Conservation (phyloP, 345 rosid genomes). For the Populus deltoides region DNA sequence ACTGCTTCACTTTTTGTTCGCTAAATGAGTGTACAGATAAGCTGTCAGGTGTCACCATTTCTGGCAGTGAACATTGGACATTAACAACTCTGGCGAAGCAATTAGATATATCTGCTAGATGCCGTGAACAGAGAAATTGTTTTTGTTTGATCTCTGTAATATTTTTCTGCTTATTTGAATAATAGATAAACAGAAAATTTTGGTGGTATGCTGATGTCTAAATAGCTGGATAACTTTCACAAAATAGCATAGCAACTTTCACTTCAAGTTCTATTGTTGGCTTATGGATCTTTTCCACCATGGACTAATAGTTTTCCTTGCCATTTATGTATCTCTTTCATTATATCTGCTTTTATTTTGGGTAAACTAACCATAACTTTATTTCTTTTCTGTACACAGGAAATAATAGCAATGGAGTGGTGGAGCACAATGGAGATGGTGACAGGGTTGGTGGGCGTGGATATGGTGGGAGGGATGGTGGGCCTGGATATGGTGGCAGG, state of each 20-base stretch:
- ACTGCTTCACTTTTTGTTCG: neutral
- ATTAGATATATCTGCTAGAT: too few species aligned
- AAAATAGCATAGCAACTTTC: neutral
- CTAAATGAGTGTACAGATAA: neutral
- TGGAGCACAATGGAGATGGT: neutral
- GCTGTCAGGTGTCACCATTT: neutral
- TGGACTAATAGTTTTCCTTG: neutral
- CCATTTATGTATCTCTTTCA: neutral
- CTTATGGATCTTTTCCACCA: neutral
- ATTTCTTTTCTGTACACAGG: neutral
- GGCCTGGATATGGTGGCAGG: slow-evolving; percentile 10
- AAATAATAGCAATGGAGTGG: neutral
- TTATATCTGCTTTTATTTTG: neutral
- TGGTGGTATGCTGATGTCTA: neutral
- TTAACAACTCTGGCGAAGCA: neutral
- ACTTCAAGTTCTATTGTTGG: neutral
- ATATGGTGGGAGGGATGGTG: too few species aligned
- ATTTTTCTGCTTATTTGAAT: neutral
- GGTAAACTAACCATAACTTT: neutral
- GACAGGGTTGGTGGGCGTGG: neutral
- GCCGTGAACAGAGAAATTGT: too few species aligned
- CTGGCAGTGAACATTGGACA: neutral
- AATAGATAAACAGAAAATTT: neutral
- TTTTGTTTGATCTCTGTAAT: neutral
- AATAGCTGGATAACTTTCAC: neutral